Base-by-base conservation (phyloP, 2,329 filamentous ascomycete species). In the Juglanconis sp. region DNA sequence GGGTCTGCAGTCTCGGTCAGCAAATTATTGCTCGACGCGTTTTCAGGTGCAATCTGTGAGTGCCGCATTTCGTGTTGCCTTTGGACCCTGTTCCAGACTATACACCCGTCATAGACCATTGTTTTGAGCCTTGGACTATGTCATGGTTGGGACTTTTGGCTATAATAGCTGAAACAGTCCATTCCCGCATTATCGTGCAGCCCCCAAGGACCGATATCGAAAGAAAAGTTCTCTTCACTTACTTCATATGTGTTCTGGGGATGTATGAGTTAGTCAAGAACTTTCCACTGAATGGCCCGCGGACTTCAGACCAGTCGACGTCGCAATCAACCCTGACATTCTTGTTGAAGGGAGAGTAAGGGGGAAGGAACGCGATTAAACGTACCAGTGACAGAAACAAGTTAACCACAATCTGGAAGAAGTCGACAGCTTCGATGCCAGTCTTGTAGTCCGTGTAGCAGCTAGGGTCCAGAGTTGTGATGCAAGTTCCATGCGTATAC, bases 371-470 rank as follows among this genome's bases (percentile, higher is more conserved):
- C n/a, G 17, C 15, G 5, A 17, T 17, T 5, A 17, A 6, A 30
- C 55, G 34, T 50, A 57, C 61, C 50, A 63, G 10, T 1, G 57
- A 42, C 46, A 57, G 49, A 50, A 63, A 63, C 24, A 63, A 38
- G 40, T 63, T 17, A 17, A 63, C 58, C 5, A 55, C 51, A 6
- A 49, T 44, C 34, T 63, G 57, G 61, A 63, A 63, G 58, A 61
- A 63, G 38, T 49, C 58, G 31, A 52, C 61, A 5, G 61, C 61
- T 52, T 63, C 61, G 17, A 57, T 56, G 17, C 61, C 61, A 46
- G 54, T 47, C 36, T 63, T 31, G 47, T 63, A 63, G 15, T 35
- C n/a, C 4, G 58, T 51, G 11, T 58, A 61, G 47, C 61, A 63
- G 30, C 24, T 30, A 5, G 61, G 61, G 46, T 63, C 61, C 7